phyloP scores from a whole-genome alignment of 1,284 basidiomycete genomes.

The Rugosomyces carneus region DNA sequence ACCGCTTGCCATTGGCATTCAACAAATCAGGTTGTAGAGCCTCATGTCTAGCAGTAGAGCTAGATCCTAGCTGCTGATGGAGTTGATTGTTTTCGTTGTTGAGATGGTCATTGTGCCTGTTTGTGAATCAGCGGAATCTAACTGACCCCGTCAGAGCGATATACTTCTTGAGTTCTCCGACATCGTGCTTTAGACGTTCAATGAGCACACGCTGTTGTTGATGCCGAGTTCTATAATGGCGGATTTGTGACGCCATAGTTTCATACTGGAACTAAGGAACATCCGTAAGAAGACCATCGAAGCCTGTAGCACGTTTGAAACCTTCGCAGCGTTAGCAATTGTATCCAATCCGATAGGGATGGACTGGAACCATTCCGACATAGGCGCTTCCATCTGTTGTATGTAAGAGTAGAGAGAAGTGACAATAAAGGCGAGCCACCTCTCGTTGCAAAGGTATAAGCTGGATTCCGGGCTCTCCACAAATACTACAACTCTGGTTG shows the following conservation, averaged over 20 bases:
- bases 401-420: slow-evolving; percentile 1
- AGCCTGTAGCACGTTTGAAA: slow-evolving; percentile 21
- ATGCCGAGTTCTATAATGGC: slow-evolving; percentile 50
- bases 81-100: slow-evolving; percentile 44
- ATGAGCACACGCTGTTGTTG: slow-evolving; percentile 46
- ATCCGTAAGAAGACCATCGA: neutral
- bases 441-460: slow-evolving; percentile 66
- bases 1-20: slow-evolving; percentile 63
- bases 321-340: slow-evolving; percentile 60
- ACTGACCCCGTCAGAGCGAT: slow-evolving; percentile 6
- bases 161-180: slow-evolving; percentile 55
- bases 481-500: slow-evolving; percentile 66
- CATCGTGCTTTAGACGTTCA: slow-evolving; percentile 41
- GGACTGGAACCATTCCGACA: slow-evolving; percentile 73
- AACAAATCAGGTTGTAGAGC: slow-evolving; percentile 25
- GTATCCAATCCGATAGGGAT: slow-evolving; percentile 55
- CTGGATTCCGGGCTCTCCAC: slow-evolving; percentile 57
- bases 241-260: slow-evolving; percentile 59
- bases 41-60: slow-evolving; percentile 20
- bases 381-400: slow-evolving; percentile 63
- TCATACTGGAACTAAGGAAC: slow-evolving; percentile 66
- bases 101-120: slow-evolving; percentile 47
- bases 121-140: slow-evolving; percentile 4
- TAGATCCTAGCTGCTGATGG: slow-evolving; percentile 27
- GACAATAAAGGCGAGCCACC: slow-evolving; percentile 33